Base-by-base conservation (phyloP, 2,329 filamentous ascomycete species). In the Cercospora sojina region DNA sequence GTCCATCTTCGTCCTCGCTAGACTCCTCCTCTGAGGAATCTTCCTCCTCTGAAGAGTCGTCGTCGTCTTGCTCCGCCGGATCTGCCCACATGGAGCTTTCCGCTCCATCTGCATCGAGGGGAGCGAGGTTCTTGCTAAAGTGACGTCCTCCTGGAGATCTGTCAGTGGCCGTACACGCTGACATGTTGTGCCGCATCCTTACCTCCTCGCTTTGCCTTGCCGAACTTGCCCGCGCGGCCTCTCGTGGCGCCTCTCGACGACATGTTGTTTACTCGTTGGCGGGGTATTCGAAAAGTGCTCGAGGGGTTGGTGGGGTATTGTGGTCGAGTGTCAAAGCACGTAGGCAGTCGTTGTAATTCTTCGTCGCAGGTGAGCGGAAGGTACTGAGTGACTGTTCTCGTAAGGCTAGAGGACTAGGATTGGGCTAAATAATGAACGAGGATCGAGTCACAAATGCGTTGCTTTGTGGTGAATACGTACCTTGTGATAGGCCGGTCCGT, bases 171-270 rank as follows among this genome's bases (percentile, higher is more conserved):
- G 35, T 13, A 31, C 23, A 16, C 13, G 47, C 23, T 38, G 29
- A 29, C 18, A 27, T 35, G 2, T 41, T 38, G 5, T 57, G 47
- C 69, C 41, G 74, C 84, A 71, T 62, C 75, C 86, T 74, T 82
- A 94, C 94, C 93, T 85, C 94, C 94, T 81, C 94, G 87, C 74
- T 92, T 93, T 73, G 90, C 92, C 84, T 97, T 98, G 83, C 88
- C 91, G 80, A 94, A 97, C 83, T 98, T 98, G 81, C 93, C 92
- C 75, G 91, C 93, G 77, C 93, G 91, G 74, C 92, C 93, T 78
- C 92, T 79, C 72, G 79, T 79, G 73, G 80, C 79, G 67, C 72
- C 75, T 57, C 60, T 63, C 31, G 47, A 56, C 67, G 89, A 83
- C 79, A 85, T 85, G 80, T 83, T 85, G 71, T 25, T 12, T 20